A percentile compares a stretch with the other conserved stretches of the same genome.
These are phyloP conservation scores for Epichloe festucae DNA, from an alignment of 2,329 filamentous ascomycete species.

Conservation along the genomic window DNA sequence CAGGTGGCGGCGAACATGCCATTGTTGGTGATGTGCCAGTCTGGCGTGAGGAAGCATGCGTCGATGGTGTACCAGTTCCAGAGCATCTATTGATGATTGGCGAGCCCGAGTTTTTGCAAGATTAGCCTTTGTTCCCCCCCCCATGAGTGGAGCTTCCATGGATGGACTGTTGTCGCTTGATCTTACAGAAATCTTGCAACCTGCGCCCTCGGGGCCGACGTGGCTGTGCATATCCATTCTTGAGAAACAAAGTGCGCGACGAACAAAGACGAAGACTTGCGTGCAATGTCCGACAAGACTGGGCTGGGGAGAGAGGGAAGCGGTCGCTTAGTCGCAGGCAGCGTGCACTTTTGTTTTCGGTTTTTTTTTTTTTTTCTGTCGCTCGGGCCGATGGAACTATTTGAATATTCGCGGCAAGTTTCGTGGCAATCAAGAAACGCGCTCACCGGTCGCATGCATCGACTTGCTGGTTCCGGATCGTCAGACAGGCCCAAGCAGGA, in stretches of 20 bases:
- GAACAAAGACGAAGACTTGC: neutral
- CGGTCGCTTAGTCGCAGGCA: too few relatives aligned
- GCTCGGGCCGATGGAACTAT: neutral
- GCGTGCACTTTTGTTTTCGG: too few relatives aligned
- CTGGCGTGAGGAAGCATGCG: slow-evolving; percentile 54
- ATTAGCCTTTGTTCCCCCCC: neutral
- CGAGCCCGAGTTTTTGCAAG: too few relatives aligned
- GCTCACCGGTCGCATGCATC: neutral
- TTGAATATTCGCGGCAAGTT: neutral
- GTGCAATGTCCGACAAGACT: neutral
- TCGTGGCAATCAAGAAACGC: neutral
- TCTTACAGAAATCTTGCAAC: slow-evolving; percentile 20
- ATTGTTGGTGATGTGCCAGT: slow-evolving; percentile 58
- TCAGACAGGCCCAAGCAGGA: too few relatives aligned
- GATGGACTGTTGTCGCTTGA: neutral
- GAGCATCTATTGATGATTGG: slow-evolving; percentile 39
- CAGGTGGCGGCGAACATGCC: slow-evolving; percentile 70
- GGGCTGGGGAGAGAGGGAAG: too few relatives aligned
- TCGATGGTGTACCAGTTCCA: slow-evolving; percentile 69
- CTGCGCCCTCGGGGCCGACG: slow-evolving; percentile 9
- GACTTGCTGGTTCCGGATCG: neutral
- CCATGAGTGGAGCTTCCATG: too few relatives aligned
- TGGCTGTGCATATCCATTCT: slow-evolving; percentile 14
- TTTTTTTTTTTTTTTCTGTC: neutral
- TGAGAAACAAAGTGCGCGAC: neutral